Base-by-base conservation (phyloP, 1,139 yeast genomes). In the Protomyces inundatus region DNA sequence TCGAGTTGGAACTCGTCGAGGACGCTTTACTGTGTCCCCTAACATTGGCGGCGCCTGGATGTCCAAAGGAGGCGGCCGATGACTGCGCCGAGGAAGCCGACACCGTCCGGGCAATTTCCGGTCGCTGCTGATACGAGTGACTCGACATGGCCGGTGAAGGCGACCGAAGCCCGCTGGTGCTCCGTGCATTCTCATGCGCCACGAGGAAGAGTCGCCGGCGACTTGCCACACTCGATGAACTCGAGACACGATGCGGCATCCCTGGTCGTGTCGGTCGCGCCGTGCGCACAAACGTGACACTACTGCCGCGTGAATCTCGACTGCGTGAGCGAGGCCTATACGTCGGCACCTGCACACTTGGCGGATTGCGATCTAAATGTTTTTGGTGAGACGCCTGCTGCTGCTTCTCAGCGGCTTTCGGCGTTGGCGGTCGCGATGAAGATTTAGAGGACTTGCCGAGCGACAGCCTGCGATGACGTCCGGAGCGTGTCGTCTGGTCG, bases 21-120 rank as follows among this genome's bases (percentile, higher is more conserved):
- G 62, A 58, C 1, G 62, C 62, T 52, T 58, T 58, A n/a, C 56
- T 51, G 53, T 58, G 62, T n/a, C 56, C 55, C 32, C 9, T 42
- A 6, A 42, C 6, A 7, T 12, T 12, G 7, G 56, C 56, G 14
- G 53, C 30, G 12, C 62, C 62, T 7, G 35, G 33, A 7, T 55
- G 56, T 14, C 62, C 56, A 23, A 39, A 42, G 16, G 62, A 58
- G 16, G 55, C 56, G 32, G 40, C 62, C 16, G 62, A 58, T 6
- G 62, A 58, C 33, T 58, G 62, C 33, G 42, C 54, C 23, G 62
- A 58, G 5, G 62, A 58, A 4, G 55, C 52, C 14, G 62, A 58
- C 36, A 58, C 52, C 10, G 62, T 58, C 33, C 62, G 39, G 2
- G 48, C 48, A 42, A 42, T 14, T 7, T 14, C 30, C 23, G 48